Base-by-base conservation (phyloP, 2,329 filamentous ascomycete species). In the Beauveria brongniartii region DNA sequence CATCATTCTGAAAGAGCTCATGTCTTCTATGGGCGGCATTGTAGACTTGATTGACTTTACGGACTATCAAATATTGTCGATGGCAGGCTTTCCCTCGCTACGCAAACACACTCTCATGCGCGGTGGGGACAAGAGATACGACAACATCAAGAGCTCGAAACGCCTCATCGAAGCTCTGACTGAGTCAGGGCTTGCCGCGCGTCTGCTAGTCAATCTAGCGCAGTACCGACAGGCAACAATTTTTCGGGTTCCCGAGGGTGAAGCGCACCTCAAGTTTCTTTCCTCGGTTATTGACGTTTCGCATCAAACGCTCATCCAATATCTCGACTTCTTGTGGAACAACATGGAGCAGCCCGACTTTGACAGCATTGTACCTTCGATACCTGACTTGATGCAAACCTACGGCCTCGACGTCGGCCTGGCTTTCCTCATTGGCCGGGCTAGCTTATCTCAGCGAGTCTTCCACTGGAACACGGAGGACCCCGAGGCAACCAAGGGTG, bases 11-110 rank as follows among this genome's bases (percentile, higher is more conserved):
- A 90, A 94, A 70, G 91, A 97, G 69, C 83, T 99, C 63, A 89
- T 97, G 56, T 86, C 86, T 41, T 90, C 90, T 2, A 97, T 99
- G 94, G 91, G 91, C 20, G 95, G 95, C 51, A 92, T 99, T 63
- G 87, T 93, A 14, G 87, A 92, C 4, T 88, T 93, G 63, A 83
- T 87, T 57, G 91, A 92, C 69, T 93, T 96, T 69, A 97, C 91
- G 34, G 93, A 99, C 66, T 79, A 87, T 20, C 92, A 97, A 73
- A 83, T 96, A 30, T 79, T 90, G 64, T 92, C 91, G 16, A 92
- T 99, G 84, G 91, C 90, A 46, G 93, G 92, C 63, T 92, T 93
- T 16, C 85, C 91, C 56, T 78, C 87, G 28, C 79, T 99, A 12
- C 88, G 90, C 65, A 85, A 87, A 10, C 89, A 93, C 67, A 95